Evolutionary conservation across 768 basidiomycete genomes (phyloP).

Genomic region (Exidia glandulosa): DNA sequence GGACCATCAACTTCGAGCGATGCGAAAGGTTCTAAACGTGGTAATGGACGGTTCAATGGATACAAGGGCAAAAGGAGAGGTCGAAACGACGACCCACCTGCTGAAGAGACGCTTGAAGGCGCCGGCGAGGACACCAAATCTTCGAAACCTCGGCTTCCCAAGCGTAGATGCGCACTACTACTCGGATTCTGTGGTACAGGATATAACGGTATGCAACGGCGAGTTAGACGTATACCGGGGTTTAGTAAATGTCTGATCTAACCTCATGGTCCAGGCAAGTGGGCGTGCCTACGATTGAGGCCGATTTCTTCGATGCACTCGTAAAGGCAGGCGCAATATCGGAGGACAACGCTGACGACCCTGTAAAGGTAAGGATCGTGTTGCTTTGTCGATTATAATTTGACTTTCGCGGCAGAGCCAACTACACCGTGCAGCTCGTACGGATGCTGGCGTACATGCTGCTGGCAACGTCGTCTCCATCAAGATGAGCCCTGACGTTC

Average conservation of each 20-base stretch:
- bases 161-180: conserved; percentile 73
- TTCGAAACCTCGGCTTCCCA: conserved; percentile 51
- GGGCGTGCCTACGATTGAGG: conserved; percentile 75
- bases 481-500: conserved; percentile 75
- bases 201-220: conserved; percentile 96
- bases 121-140: background rate
- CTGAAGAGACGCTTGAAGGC: background rate
- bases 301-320: conserved; percentile 76
- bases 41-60: background rate
- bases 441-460: conserved; percentile 95
- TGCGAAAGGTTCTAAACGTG: background rate
- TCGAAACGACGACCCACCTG: background rate
- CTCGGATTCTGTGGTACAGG: conserved; percentile 89
- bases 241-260: background rate
- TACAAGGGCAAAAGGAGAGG: background rate
- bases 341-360: conserved; percentile 83
- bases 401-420: conserved; percentile 43
- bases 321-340: conserved; percentile 90
- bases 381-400: background rate
- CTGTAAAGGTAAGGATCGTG: conserved; percentile 52
- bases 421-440: conserved; percentile 82
- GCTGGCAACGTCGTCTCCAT: conserved; percentile 89
- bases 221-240: no score
- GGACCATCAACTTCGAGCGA: background rate
- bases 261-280: conserved; percentile 44